phyloP scores from a whole-genome alignment of 2,329 filamentous ascomycete genomes.

The Pyrenophora tritici-repentis region DNA sequence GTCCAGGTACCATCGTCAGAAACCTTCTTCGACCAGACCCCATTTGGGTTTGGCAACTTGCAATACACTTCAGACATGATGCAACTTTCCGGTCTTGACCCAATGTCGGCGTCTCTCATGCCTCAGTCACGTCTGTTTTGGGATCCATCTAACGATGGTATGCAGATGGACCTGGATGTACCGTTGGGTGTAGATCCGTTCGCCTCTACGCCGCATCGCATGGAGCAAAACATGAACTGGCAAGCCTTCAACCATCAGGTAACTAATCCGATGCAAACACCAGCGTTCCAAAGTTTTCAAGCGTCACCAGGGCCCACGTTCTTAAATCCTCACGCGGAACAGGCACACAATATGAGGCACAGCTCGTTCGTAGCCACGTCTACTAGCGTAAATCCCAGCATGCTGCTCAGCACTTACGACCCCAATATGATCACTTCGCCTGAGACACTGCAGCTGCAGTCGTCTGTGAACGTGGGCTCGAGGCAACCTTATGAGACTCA shows the following conservation, averaged over 20 bases:
- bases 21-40: slow-evolving; percentile 44
- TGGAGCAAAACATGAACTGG: slow-evolving; percentile 40
- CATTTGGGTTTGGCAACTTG: slow-evolving; percentile 57
- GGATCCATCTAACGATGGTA: slow-evolving; percentile 39
- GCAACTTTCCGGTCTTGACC: slow-evolving; percentile 57
- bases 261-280: slow-evolving; percentile 39
- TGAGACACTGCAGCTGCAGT: slow-evolving; percentile 30
- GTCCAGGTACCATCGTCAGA: slow-evolving; percentile 32
- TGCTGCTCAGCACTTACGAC: slow-evolving; percentile 51
- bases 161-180: slow-evolving; percentile 44
- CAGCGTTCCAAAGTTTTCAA: slow-evolving; percentile 42
- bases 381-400: slow-evolving; percentile 54
- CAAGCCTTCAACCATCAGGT: slow-evolving; percentile 38
- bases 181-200: slow-evolving; percentile 41
- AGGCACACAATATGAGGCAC: slow-evolving; percentile 26
- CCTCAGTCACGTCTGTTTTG: slow-evolving; percentile 54
- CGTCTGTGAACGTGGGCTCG: slow-evolving; percentile 15
- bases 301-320: slow-evolving; percentile 34
- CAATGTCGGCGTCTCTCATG: slow-evolving; percentile 61
- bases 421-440: slow-evolving; percentile 37
- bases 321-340: slow-evolving; percentile 24
- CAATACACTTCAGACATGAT: slow-evolving; percentile 65
- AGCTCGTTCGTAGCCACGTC: slow-evolving; percentile 45
- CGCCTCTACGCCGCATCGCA: slow-evolving; percentile 42
- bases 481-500: slow-evolving; percentile 50